Evolutionary conservation across 2,329 filamentous ascomycete genomes (phyloP).

Genomic region (Aspergillus tanneri): DNA sequence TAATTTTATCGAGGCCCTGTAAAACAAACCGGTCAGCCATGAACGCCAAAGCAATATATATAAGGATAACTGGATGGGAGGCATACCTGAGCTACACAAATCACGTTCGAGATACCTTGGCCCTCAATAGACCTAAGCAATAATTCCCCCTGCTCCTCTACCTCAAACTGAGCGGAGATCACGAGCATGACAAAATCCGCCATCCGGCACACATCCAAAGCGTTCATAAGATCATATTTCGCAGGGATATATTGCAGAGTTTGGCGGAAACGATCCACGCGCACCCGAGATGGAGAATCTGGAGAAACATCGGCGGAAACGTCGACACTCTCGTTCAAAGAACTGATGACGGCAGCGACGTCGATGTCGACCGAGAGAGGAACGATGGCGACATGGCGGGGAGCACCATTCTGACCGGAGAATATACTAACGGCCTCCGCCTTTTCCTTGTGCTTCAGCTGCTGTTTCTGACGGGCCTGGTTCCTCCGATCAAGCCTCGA

Average conservation of each 20-base stretch:
- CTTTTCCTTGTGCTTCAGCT: conserved; percentile 80
- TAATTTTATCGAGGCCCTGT: conserved; percentile 70
- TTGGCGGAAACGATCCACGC: conserved; percentile 90
- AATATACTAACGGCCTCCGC: conserved; percentile 78
- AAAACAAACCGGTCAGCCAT: conserved; percentile 15
- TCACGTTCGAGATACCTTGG: conserved; percentile 90
- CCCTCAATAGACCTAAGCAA: conserved; percentile 85
- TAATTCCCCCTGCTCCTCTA: conserved; percentile 76
- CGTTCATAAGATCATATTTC: conserved; percentile 70
- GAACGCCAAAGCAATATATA: neutral
- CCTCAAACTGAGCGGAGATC: conserved; percentile 74
- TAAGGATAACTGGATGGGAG: neutral
- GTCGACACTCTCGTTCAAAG: conserved; percentile 76
- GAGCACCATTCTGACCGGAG: conserved; percentile 78
- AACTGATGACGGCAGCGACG: conserved; percentile 63
- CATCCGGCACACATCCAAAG: conserved; percentile 79
- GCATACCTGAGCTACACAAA: conserved; percentile 70
- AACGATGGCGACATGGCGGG: conserved; percentile 82
- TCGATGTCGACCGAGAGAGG: conserved; percentile 76
- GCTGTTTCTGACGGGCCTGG: conserved; percentile 85
- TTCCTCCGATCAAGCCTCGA: conserved; percentile 95
- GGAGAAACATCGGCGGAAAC: conserved; percentile 64
- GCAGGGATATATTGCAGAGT: conserved; percentile 82
- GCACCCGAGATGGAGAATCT: conserved; percentile 61
- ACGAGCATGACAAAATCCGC: conserved; percentile 91